Conservation (phyloP, 768 basidiomycete genomes). For the Mycena capillaripes region DNA sequence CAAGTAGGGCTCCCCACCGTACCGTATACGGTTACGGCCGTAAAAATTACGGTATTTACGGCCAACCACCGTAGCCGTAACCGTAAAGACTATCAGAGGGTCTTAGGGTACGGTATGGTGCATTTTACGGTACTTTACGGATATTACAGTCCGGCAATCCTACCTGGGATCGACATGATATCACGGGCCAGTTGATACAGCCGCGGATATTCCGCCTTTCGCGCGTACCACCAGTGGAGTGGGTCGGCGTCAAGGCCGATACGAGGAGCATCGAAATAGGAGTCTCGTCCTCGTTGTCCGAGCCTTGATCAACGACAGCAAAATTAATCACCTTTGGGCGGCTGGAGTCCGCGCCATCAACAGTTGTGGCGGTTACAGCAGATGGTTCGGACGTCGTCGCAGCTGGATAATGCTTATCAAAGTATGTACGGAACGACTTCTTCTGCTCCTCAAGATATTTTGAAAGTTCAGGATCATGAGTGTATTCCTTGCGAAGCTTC, state of each 20-base stretch:
- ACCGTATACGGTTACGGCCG: no score
- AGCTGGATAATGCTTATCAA: conserved; percentile 4
- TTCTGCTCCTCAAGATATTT: neutral
- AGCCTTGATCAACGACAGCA: no score
- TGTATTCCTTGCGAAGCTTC: neutral
- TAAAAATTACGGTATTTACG: no score
- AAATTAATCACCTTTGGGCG: no score
- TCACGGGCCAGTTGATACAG: neutral
- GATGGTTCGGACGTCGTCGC: neutral
- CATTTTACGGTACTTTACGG: no score
- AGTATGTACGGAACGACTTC: neutral
- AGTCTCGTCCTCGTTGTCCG: neutral
- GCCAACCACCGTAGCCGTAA: no score
- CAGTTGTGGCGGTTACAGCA: no score
- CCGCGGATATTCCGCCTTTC: neutral
- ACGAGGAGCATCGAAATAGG: neutral
- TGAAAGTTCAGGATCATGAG: neutral
- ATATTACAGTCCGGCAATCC: neutral
- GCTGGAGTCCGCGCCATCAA: no score
- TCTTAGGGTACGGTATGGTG: no score
- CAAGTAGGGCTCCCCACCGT: no score
- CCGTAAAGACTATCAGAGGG: no score
- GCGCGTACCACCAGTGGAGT: neutral
- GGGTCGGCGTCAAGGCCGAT: neutral
- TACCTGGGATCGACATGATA: neutral